phyloP scores from a whole-genome alignment of 352 stramenopile genomes.

The Phytophthora lateralis region DNA sequence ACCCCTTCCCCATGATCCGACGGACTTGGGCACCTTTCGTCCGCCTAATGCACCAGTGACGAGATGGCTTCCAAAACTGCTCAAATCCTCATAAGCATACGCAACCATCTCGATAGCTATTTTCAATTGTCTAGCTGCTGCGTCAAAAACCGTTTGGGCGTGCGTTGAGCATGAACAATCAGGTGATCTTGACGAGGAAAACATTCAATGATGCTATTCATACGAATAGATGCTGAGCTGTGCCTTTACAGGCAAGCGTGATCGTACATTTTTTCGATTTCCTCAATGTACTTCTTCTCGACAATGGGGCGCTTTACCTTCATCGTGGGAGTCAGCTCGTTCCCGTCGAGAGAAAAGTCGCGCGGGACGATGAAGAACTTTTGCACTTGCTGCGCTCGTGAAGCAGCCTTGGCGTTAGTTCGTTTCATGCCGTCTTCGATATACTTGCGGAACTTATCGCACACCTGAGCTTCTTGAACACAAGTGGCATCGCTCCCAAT shows the following conservation, averaged over 20 bases:
- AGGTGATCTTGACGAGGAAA: neutral
- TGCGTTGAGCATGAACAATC: neutral
- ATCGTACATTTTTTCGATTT: constrained; percentile 90
- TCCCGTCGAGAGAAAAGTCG: constrained; percentile 88
- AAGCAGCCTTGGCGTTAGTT: constrained; percentile 59
- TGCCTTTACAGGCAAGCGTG: constrained; percentile 13
- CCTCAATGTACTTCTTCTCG: constrained; percentile 83
- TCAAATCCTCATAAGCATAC: neutral
- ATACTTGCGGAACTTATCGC: constrained; percentile 76
- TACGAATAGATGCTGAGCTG: neutral
- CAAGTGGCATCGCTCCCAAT: constrained; percentile 75
- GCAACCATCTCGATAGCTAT: constrained; percentile 16
- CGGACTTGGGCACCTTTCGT: constrained; percentile 1
- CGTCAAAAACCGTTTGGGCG: constrained; percentile 13
- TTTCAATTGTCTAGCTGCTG: constrained; percentile 14
- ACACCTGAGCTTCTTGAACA: constrained; percentile 74
- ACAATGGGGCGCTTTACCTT: constrained; percentile 93
- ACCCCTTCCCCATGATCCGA: constrained; percentile 26
- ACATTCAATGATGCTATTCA: no score
- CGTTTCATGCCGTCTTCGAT: constrained; percentile 72
- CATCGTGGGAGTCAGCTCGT: constrained; percentile 94
- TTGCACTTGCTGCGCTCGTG: constrained; percentile 63
- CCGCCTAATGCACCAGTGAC: constrained; percentile 6
- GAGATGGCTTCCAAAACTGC: constrained; percentile 18
- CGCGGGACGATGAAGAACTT: constrained; percentile 80